phyloP scores from a whole-genome alignment of 2,329 filamentous ascomycete genomes.

The Arachnopeziza araneosa region DNA sequence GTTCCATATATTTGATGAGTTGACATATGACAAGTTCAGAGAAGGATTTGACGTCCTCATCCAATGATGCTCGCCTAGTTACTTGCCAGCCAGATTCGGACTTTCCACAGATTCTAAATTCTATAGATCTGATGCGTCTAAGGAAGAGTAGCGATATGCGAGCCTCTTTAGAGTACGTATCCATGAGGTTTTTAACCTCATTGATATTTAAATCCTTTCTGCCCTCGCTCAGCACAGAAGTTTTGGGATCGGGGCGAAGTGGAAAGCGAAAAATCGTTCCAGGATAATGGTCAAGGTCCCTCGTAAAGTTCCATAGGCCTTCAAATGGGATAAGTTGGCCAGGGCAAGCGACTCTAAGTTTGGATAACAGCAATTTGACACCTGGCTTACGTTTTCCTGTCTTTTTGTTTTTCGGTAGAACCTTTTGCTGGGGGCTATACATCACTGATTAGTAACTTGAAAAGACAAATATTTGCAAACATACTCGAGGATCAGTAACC shows the following conservation, averaged over 20 bases:
- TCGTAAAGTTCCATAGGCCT: constrained; percentile 21
- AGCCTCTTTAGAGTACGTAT: constrained; percentile 22
- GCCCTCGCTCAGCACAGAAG: constrained; percentile 7
- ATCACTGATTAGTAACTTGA: not conserved
- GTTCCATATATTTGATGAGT: constrained; percentile 2
- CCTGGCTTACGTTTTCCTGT: constrained; percentile 19
- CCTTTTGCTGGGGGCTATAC: constrained; percentile 21
- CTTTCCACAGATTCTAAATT: constrained; percentile 14
- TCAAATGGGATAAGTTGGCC: constrained; percentile 21
- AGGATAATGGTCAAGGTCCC: constrained; percentile 15
- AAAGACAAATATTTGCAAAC: not conserved
- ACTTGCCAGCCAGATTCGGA: constrained; percentile 18
- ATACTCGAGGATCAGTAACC: constrained; percentile 32
- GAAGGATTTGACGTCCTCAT: constrained; percentile 6
- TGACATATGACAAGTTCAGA: constrained; percentile 9
- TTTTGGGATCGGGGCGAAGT: constrained; percentile 6
- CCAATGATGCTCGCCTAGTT: not conserved
- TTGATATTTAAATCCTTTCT: constrained; percentile 4
- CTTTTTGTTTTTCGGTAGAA: constrained; percentile 17
- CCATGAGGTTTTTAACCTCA: constrained; percentile 7
- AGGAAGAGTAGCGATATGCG: constrained; percentile 24
- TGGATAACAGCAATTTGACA: constrained; percentile 19
- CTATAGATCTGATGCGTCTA: constrained; percentile 16
- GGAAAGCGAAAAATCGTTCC: constrained; percentile 29
- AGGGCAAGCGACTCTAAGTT: constrained; percentile 14